Conservation (phyloP, 768 basidiomycete genomes). For the Dacryopinax primogenitus region DNA sequence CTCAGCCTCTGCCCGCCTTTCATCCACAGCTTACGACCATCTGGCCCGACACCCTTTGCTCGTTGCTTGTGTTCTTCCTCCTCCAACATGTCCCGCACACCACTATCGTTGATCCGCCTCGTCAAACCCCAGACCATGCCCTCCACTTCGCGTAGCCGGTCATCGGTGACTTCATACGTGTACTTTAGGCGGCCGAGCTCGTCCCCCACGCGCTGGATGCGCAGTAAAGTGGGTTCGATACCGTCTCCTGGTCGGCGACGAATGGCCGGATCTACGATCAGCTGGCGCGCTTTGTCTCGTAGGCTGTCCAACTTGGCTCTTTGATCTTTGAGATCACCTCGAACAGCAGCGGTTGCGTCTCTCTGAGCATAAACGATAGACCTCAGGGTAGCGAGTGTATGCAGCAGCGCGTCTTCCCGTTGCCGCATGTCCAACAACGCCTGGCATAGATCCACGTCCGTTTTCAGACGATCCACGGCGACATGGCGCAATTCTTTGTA, state of each 20-base stretch:
- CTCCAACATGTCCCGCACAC: background rate
- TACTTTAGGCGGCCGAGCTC: background rate
- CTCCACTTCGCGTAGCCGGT: constrained; percentile 5
- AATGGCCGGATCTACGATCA: background rate
- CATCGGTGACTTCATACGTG: constrained; percentile 1
- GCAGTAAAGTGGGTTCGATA: background rate
- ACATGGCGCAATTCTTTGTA: background rate
- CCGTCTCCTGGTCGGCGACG: background rate
- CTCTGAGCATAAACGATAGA: background rate
- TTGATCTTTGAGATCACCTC: background rate
- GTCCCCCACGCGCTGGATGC: background rate
- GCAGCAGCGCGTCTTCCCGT: background rate
- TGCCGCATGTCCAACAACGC: background rate
- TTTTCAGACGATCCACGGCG: background rate
- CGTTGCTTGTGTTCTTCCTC: constrained; percentile 7
- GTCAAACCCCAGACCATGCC: constrained; percentile 5
- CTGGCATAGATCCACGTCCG: background rate
- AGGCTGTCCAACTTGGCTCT: background rate
- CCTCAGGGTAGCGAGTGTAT: background rate
- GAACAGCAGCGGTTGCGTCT: background rate
- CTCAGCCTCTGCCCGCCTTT: constrained; percentile 4
- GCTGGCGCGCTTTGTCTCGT: background rate
- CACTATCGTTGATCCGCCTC: constrained; percentile 3
- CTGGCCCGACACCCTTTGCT: background rate
- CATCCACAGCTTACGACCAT: background rate